These are phyloP conservation scores for Myxozyma nipponensis DNA, from an alignment of 805 yeast species.

Conservation along the genomic window DNA sequence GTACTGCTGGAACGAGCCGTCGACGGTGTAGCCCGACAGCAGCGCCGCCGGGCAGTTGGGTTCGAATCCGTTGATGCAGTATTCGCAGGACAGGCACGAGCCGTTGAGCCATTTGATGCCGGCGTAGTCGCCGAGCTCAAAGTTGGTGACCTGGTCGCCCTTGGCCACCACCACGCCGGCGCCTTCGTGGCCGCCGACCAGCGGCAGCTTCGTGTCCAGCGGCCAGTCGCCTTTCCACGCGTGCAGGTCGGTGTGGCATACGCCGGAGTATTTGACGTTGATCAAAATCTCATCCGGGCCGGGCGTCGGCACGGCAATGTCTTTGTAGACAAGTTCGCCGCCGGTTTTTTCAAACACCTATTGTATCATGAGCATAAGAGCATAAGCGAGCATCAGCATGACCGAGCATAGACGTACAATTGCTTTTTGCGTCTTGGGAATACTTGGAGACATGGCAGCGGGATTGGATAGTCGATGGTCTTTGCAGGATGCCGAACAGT, in stretches of 20 bases:
- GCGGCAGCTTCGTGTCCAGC: constrained; percentile 61
- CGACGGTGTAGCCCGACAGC: constrained; percentile 82
- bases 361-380: neutral
- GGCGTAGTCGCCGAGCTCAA: constrained; percentile 74
- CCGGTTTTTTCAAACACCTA: constrained; percentile 26
- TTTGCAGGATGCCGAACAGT: too few species aligned
- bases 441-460: constrained; percentile 16
- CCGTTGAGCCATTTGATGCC: constrained; percentile 83
- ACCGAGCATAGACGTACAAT: constrained; percentile 34
- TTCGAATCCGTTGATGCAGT: constrained; percentile 61
- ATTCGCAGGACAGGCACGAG: constrained; percentile 73
- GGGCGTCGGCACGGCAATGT: constrained; percentile 77
- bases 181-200: constrained; percentile 89
- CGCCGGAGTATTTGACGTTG: constrained; percentile 84
- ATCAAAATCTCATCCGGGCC: constrained; percentile 72
- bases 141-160: constrained; percentile 64
- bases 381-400: neutral
- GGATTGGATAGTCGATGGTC: too few species aligned
- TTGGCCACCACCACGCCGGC: constrained; percentile 79
- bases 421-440: constrained; percentile 70
- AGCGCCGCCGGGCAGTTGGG: constrained; percentile 66
- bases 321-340: constrained; percentile 47
- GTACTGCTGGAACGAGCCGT: constrained; percentile 89
- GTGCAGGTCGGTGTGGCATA: constrained; percentile 90
- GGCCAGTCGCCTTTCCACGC: constrained; percentile 97